phyloP scores from a whole-genome alignment of 352 stramenopile genomes.

The Pythium utonaiense region DNA sequence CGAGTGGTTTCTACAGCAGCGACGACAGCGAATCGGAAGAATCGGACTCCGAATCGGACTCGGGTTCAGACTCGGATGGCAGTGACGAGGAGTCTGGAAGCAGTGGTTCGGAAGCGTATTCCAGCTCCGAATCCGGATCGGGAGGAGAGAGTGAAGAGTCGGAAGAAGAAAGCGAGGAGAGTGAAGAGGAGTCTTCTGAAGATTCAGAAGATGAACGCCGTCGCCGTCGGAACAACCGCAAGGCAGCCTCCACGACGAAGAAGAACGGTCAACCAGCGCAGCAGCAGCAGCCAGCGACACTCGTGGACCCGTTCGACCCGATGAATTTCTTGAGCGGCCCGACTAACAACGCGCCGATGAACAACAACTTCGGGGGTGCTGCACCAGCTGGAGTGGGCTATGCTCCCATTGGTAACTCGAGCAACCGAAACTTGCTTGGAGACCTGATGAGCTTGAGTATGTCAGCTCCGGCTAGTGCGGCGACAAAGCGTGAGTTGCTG shows the following conservation, averaged over 20 bases:
- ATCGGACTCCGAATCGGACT: slow-evolving; percentile 32
- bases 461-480: background rate
- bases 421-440: slow-evolving; percentile 23
- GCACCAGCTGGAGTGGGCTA: background rate
- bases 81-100: slow-evolving; percentile 15
- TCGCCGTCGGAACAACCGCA: slow-evolving; percentile 33
- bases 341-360: background rate
- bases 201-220: slow-evolving; percentile 38
- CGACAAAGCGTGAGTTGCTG: slow-evolving; percentile 30
- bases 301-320: slow-evolving; percentile 21
- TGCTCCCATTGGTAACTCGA: slow-evolving; percentile 11
- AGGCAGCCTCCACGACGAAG: slow-evolving; percentile 6
- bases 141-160: slow-evolving; percentile 37
- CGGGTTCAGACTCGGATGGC: slow-evolving; percentile 34
- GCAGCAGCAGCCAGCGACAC: slow-evolving; percentile 17
- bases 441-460: slow-evolving; percentile 29
- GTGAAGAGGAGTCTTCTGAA: slow-evolving; percentile 50
- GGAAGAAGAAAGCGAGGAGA: slow-evolving; percentile 30
- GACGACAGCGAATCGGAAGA: slow-evolving; percentile 48
- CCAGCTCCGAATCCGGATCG: slow-evolving; percentile 46
- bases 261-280: slow-evolving; percentile 21
- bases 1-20: slow-evolving; percentile 63
- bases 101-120: slow-evolving; percentile 22
- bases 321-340: slow-evolving; percentile 19
- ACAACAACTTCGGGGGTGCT: slow-evolving; percentile 17